phyloP scores from a whole-genome alignment of 1,139 yeast genomes.

The Arxiozyma slooffiae region DNA sequence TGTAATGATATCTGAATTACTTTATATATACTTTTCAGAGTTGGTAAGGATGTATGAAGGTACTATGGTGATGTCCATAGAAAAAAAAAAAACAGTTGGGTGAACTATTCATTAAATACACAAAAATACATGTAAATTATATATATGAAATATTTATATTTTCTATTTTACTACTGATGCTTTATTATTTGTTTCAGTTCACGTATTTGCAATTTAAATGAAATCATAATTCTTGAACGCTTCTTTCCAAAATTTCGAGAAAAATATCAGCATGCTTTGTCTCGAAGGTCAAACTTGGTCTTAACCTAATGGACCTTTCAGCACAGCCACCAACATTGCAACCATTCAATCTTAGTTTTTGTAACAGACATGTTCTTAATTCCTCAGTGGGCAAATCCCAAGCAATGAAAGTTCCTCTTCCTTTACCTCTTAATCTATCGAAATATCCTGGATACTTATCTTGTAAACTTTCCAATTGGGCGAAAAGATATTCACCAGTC shows the following conservation, averaged over 20 bases:
- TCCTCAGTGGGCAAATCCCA: slow-evolving; percentile 48
- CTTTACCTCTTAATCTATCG: slow-evolving; percentile 53
- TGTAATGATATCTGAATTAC: neutral
- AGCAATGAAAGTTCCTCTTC: slow-evolving; percentile 66
- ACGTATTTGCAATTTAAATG: neutral
- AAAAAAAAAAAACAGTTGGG: no score
- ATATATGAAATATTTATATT: neutral
- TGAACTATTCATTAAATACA: neutral
- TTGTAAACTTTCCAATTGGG: slow-evolving; percentile 38
- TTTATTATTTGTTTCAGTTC: no score
- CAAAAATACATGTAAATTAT: neutral
- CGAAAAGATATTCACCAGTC: slow-evolving; percentile 53
- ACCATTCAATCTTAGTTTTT: slow-evolving; percentile 44
- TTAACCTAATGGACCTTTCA: slow-evolving; percentile 51
- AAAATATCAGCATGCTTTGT: slow-evolving; percentile 58
- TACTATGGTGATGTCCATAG: no score
- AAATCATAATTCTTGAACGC: slow-evolving; percentile 4
- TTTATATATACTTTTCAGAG: neutral
- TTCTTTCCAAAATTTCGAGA: slow-evolving; percentile 34
- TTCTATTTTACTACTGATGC: no score
- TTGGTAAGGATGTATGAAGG: no score
- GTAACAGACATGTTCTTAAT: slow-evolving; percentile 44
- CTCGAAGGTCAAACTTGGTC: slow-evolving; percentile 63
- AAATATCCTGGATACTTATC: slow-evolving; percentile 38
- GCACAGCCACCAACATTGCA: slow-evolving; percentile 71